phyloP scores from a whole-genome alignment of 768 basidiomycete species.

The Lactifluus volemus region DNA sequence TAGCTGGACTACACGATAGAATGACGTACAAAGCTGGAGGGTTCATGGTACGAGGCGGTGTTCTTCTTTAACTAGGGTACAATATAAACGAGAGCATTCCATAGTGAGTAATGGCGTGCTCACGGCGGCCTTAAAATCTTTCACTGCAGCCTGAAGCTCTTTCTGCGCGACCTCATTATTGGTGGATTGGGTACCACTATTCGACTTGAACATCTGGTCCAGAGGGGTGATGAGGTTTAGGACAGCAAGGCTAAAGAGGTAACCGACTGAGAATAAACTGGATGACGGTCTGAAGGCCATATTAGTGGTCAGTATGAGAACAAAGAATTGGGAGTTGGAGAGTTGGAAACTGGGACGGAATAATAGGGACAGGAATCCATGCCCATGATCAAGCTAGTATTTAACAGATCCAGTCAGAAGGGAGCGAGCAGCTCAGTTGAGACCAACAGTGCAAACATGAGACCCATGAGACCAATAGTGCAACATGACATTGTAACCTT shows the following conservation, averaged over 20 bases:
- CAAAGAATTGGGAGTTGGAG: not conserved
- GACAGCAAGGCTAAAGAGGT: not conserved
- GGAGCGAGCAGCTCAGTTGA: too few species aligned
- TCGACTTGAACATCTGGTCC: not conserved
- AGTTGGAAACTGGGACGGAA: too few species aligned
- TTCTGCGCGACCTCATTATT: not conserved
- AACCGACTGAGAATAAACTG: conserved; percentile 2
- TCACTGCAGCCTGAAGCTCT: not conserved
- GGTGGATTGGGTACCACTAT: not conserved
- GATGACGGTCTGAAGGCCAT: not conserved
- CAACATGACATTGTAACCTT: too few species aligned
- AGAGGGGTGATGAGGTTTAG: not conserved
- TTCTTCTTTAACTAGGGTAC: conserved; percentile 8
- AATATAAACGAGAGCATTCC: too few species aligned
- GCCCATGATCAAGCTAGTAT: too few species aligned
- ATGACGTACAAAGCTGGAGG: not conserved
- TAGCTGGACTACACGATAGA: too few species aligned
- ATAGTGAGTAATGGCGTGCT: not conserved
- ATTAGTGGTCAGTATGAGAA: not conserved
- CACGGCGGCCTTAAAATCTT: conserved; percentile 2
- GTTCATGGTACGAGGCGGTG: not conserved
- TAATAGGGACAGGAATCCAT: too few species aligned
- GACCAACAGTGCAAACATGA: too few species aligned
- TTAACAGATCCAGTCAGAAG: too few species aligned
- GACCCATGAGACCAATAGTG: too few species aligned